These are phyloP conservation scores for Toxoplasma gondii DNA, from an alignment of 169 alveolate genomes.

Conservation along the genomic window DNA sequence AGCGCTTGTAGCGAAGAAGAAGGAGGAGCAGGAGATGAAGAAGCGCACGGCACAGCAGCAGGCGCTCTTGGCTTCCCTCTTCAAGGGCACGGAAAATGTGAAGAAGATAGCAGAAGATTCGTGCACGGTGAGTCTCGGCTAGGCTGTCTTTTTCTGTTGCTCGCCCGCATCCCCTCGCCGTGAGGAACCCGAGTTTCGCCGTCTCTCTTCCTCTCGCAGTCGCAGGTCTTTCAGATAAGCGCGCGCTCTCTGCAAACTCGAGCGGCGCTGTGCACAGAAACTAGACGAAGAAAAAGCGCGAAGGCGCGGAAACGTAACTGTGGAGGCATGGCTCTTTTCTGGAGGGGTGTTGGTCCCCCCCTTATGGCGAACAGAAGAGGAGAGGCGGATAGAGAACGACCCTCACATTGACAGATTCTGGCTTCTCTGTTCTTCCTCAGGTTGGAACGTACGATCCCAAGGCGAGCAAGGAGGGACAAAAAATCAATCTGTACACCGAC, in stretches of 20 bases:
- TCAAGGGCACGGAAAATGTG: constrained; percentile 76
- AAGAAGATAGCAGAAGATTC: constrained; percentile 78
- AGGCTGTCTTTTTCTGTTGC: background rate
- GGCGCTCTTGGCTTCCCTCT: constrained; percentile 92
- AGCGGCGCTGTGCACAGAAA: too few species aligned
- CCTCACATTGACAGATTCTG: too few species aligned
- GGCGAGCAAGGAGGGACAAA: constrained; percentile 78
- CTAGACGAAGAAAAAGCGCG: too few species aligned
- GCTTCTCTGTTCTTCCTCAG: background rate
- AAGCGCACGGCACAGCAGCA: constrained; percentile 92
- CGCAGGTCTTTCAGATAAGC: too few species aligned
- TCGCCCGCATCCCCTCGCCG: background rate
- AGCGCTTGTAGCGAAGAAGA: constrained; percentile 43
- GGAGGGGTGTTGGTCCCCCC: too few species aligned
- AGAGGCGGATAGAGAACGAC: too few species aligned
- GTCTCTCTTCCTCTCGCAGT: background rate
- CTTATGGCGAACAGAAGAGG: too few species aligned
- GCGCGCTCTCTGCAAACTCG: too few species aligned
- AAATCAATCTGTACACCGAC: constrained; percentile 95
- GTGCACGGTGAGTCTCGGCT: background rate
- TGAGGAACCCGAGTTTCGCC: background rate
- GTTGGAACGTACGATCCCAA: constrained; percentile 64
- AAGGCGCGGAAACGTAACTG: too few species aligned
- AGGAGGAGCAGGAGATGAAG: constrained; percentile 93
- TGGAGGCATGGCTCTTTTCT: too few species aligned